These are phyloP conservation scores for Penicillium olsonii DNA, from an alignment of 2,329 filamentous ascomycete species.

Conservation along the genomic window DNA sequence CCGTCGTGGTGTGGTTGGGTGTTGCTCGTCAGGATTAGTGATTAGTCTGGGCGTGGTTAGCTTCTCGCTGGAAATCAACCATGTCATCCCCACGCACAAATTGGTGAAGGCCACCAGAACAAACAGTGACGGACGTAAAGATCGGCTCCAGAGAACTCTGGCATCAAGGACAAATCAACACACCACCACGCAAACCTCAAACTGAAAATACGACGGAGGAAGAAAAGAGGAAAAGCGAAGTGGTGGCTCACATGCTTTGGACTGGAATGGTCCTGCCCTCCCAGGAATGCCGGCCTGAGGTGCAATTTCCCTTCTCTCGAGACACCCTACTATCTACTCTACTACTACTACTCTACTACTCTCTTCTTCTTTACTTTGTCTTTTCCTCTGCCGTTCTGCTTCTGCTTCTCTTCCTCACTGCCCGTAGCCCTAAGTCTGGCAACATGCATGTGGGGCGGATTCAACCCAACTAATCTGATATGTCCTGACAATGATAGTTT, in stretches of 20 bases:
- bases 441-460: no score
- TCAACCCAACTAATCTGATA: no score
- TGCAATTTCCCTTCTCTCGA: no score
- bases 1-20: background rate
- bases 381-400: no score
- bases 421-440: no score
- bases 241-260: constrained; percentile 7
- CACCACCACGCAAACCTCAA: background rate
- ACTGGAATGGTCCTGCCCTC: constrained; percentile 7
- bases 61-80: no score
- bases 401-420: no score
- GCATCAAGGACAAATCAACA: constrained; percentile 6
- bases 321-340: background rate
- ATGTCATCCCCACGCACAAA: no score
- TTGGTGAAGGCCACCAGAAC: no score
- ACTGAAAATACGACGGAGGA: background rate
- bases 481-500: no score
- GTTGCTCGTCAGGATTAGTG: no score
- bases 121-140: constrained; percentile 10
- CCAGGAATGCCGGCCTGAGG: constrained; percentile 5
- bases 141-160: constrained; percentile 14
- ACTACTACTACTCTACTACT: background rate
- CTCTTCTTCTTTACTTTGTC: background rate
- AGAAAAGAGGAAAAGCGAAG: background rate
- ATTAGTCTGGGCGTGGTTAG: no score